phyloP scores from a whole-genome alignment of 345 rosid genomes.

The Salix brachista region DNA sequence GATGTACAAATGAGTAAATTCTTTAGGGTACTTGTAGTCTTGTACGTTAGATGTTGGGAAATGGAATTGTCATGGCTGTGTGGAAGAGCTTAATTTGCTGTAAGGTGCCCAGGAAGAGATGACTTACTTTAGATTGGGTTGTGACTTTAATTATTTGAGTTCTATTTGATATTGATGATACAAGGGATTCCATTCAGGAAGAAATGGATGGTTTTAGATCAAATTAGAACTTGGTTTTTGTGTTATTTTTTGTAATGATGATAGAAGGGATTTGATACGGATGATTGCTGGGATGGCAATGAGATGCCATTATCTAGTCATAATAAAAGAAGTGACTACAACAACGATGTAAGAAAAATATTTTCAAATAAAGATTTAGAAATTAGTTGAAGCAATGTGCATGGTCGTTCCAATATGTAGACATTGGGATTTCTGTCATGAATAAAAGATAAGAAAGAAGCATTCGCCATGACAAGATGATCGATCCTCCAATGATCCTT shows the following conservation, averaged over 20 bases:
- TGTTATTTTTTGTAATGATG: background rate
- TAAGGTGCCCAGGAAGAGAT: slow-evolving; percentile 5
- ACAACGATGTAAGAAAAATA: no score
- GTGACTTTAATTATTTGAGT: background rate
- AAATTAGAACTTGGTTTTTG: no score
- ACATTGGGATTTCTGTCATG: no score
- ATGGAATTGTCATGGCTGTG: background rate
- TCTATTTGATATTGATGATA: background rate
- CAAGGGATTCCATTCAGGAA: background rate
- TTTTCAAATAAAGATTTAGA: no score
- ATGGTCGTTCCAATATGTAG: no score
- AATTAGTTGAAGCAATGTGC: no score
- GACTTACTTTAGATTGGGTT: background rate
- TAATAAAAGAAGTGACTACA: no score
- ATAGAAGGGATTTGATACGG: background rate
- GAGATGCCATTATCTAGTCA: no score
- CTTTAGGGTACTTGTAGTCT: background rate
- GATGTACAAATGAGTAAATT: background rate
- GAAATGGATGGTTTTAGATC: background rate
- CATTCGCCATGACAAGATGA: no score
- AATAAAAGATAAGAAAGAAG: no score
- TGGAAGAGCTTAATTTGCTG: background rate
- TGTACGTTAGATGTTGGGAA: background rate
- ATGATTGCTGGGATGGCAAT: background rate
- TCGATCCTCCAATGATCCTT: no score